A percentile compares a stretch with the other conserved stretches of the same genome.
Conservation (phyloP, 139 green algal species). For the Chlorella sorokiniana region DNA sequence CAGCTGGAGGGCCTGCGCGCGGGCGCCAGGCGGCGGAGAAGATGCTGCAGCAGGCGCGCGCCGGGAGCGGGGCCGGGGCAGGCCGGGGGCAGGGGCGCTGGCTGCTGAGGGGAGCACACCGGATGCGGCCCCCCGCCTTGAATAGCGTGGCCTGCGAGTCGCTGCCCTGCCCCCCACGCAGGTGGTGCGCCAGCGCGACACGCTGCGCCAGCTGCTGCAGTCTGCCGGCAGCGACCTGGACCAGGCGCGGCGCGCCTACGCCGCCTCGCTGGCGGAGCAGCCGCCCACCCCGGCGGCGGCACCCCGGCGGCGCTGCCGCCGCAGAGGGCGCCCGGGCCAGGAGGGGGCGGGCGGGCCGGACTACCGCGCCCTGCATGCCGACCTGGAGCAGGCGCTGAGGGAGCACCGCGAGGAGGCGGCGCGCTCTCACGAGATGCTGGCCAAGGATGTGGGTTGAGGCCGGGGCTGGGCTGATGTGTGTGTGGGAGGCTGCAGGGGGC, state of each 20-base stretch:
- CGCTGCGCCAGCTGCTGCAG: slow-evolving; percentile 52
- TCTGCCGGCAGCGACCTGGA: slow-evolving; percentile 31
- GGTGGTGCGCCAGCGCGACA: slow-evolving; percentile 60
- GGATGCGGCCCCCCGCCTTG: too few relatives aligned
- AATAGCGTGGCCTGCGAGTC: too few relatives aligned
- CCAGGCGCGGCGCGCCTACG: slow-evolving; percentile 18
- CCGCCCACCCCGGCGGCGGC: not conserved
- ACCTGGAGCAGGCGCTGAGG: slow-evolving; percentile 38
- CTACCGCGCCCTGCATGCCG: slow-evolving; percentile 31
- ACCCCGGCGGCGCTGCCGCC: not conserved
- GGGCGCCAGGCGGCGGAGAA: slow-evolving; percentile 25
- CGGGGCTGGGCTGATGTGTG: too few relatives aligned
- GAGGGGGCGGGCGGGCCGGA: not conserved
- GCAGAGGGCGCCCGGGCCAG: not conserved
- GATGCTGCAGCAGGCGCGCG: slow-evolving; percentile 32
- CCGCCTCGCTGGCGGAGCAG: not conserved
- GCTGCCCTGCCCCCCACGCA: slow-evolving; percentile 24
- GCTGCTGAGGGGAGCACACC: not conserved
- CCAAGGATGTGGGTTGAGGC: slow-evolving; percentile 30
- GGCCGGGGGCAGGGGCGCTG: not conserved
- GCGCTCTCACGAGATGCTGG: slow-evolving; percentile 26
- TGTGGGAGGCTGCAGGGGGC: not conserved
- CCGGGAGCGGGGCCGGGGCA: not conserved
- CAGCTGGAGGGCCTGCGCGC: slow-evolving; percentile 38
- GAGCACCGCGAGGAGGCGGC: slow-evolving; percentile 32